Percentiles rank a stretch among this genome's conserved stretches.
These are phyloP conservation scores for Geranium rotundifolium DNA, from an alignment of 345 rosid genomes.

Conservation along the genomic window DNA sequence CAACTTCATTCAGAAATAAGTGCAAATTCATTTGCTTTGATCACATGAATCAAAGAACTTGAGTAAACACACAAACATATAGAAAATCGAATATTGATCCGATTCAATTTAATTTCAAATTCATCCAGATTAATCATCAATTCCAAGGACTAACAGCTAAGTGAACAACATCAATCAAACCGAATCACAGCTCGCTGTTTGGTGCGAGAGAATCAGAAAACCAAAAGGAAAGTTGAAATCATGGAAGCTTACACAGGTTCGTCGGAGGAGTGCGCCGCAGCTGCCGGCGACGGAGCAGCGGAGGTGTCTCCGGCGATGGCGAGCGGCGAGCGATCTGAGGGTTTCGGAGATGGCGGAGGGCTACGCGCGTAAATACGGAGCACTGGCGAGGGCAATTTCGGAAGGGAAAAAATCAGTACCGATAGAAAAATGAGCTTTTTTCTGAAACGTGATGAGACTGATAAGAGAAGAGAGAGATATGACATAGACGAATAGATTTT, in stretches of 20 bases:
- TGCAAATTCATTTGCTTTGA: not conserved
- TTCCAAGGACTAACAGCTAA: not conserved
- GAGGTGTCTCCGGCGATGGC: not conserved
- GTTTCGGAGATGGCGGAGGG: not conserved
- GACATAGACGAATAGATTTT: not conserved
- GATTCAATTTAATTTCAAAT: not conserved
- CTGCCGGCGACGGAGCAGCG: not conserved
- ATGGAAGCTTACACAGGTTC: not conserved
- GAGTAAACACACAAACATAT: not conserved
- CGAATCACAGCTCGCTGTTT: not conserved
- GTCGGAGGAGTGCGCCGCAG: not conserved
- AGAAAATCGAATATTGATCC: not conserved
- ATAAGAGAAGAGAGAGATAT: not conserved
- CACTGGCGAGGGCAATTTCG: not conserved
- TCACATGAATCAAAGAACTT: not conserved
- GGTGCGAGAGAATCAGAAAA: no score
- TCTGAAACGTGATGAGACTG: not conserved
- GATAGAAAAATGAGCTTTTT: not conserved
- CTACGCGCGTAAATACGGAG: not conserved
- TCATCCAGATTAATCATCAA: not conserved
- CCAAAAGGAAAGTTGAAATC: not conserved
- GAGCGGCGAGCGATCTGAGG: not conserved
- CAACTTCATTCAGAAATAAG: no score
- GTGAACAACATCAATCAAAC: not conserved
- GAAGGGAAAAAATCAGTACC: not conserved